Base-by-base conservation (phyloP, 306 rosid species). In the Ammopiptanthus mongolicus region DNA sequence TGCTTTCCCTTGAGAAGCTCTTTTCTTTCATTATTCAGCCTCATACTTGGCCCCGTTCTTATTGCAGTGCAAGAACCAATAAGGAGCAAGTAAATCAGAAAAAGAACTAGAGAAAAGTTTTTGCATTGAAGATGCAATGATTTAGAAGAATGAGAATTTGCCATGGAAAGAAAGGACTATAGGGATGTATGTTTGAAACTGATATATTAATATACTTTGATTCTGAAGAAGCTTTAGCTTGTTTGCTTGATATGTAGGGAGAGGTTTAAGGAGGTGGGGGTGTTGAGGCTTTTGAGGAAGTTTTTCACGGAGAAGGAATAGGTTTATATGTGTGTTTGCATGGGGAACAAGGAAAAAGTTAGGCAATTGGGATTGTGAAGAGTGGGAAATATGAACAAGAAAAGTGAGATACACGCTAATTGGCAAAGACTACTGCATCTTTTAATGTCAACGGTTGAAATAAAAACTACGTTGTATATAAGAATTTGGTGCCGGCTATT, bases 381-480 rank as follows among this genome's bases (percentile, higher is more conserved):
- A 68, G 66, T 74, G 67, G 63, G 78, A 83, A 78, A 75, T 23
- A 34, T 21, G 60, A 39, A 65, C 76, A 34, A 41, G 52, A 78
- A 72, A 42, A 86, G 85, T 83, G 86, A 77, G 78, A 8, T 6
- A 47, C 88, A 89, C 83, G 92, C 86, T 18, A 41, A 41, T 36
- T 6, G 25, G 19, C 44, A 61, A 39, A 53, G 65, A 84, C 63
- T 80, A 31, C 44, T 77, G 71, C 65, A 31, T 55, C 52, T 28
- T 75, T 25, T 34, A 84, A 84, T 83, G 92, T 91, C 91, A 91
- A 89, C 84, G 84, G 66, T 78, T 79, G 72, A 37, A 75, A 66
- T 36, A 75, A 73, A 73, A 23, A 10, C 2, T 33, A 22, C 6
- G 14, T 5, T n/a, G 15, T 39, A 25, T 46, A 3, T 5, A 52